Percentiles rank a stretch among this genome's conserved stretches.
These are phyloP conservation scores for Exutisphaerella laricina DNA, from an alignment of 2,329 filamentous ascomycete species.

Conservation along the genomic window DNA sequence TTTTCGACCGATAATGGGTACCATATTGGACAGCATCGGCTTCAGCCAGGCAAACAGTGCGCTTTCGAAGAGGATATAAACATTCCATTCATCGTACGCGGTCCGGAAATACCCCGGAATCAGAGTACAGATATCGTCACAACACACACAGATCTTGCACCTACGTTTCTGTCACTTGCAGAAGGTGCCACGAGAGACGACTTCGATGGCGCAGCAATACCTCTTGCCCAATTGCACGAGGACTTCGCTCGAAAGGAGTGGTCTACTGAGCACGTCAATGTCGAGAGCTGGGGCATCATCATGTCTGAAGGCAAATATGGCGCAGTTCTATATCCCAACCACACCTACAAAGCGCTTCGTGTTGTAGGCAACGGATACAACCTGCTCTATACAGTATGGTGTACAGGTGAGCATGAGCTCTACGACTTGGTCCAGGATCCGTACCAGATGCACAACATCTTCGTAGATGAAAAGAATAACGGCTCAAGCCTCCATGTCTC, in stretches of 20 bases:
- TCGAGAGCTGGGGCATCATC: slow-evolving; percentile 40
- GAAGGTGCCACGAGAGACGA: slow-evolving; percentile 27
- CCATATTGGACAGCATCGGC: slow-evolving; percentile 37
- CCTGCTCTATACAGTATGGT: slow-evolving; percentile 64
- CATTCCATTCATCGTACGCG: slow-evolving; percentile 37
- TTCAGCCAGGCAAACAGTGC: slow-evolving; percentile 38
- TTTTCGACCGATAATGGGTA: slow-evolving; percentile 39
- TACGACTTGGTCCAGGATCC: slow-evolving; percentile 46
- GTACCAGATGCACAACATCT: slow-evolving; percentile 23
- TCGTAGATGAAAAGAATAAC: slow-evolving; percentile 2
- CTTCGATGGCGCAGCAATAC: slow-evolving; percentile 36
- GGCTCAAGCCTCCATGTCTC: no score
- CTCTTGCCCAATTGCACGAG: slow-evolving; percentile 20
- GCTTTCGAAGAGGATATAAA: slow-evolving; percentile 39
- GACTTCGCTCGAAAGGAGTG: background rate
- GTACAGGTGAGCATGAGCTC: slow-evolving; percentile 60
- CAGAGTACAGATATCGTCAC: slow-evolving; percentile 32
- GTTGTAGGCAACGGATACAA: slow-evolving; percentile 43
- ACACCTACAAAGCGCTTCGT: slow-evolving; percentile 32
- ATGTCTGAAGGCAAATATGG: slow-evolving; percentile 32
- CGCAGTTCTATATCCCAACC: slow-evolving; percentile 24
- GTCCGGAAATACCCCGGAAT: slow-evolving; percentile 32
- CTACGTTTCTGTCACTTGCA: slow-evolving; percentile 34
- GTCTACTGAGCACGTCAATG: slow-evolving; percentile 35
- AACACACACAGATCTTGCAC: slow-evolving; percentile 38